Percentiles rank a stretch among this genome's conserved stretches.
These are phyloP conservation scores for Bjerkandera adusta DNA, from an alignment of 1,284 basidiomycete genomes.

Conservation along the genomic window DNA sequence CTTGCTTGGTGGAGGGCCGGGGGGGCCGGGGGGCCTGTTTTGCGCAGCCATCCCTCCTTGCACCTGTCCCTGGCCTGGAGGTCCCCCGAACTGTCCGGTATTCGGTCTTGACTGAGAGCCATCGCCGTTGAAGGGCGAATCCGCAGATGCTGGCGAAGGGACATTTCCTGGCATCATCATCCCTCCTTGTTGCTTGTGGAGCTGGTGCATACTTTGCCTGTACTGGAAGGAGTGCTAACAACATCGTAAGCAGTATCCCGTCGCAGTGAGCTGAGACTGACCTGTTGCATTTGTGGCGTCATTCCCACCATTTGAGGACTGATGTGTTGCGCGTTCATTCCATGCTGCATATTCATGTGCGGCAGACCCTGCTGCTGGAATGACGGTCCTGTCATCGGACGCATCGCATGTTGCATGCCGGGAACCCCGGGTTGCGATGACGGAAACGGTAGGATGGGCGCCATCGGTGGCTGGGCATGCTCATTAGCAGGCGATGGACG, in stretches of 20 bases:
- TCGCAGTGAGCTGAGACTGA: slow-evolving; percentile 15
- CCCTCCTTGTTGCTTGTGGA: slow-evolving; percentile 29
- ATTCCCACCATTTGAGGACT: slow-evolving; percentile 27
- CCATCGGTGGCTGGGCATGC: slow-evolving; percentile 26
- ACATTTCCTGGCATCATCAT: slow-evolving; percentile 20
- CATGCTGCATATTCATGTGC: slow-evolving; percentile 30
- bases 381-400: slow-evolving; percentile 31
- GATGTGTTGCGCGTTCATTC: slow-evolving; percentile 31
- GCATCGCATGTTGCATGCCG: slow-evolving; percentile 19
- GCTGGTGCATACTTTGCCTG: slow-evolving; percentile 33
- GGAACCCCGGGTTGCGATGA: slow-evolving; percentile 22
- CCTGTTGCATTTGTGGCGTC: slow-evolving; percentile 36
- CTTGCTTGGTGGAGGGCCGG: slow-evolving; percentile 33
- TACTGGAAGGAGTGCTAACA: slow-evolving; percentile 24
- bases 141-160: slow-evolving; percentile 8
- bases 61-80: no score
- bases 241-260: slow-evolving; percentile 1
- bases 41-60: not conserved
- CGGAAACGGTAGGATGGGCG: slow-evolving; percentile 25
- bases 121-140: slow-evolving; percentile 21
- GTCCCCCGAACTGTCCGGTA: slow-evolving; percentile 18
- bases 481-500: slow-evolving; percentile 50
- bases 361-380: slow-evolving; percentile 21
- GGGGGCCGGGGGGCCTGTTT: slow-evolving; percentile 19
- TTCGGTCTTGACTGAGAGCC: slow-evolving; percentile 17